Base-by-base conservation (phyloP, 2,329 filamentous ascomycete species). In the Verticillium nubilum region DNA sequence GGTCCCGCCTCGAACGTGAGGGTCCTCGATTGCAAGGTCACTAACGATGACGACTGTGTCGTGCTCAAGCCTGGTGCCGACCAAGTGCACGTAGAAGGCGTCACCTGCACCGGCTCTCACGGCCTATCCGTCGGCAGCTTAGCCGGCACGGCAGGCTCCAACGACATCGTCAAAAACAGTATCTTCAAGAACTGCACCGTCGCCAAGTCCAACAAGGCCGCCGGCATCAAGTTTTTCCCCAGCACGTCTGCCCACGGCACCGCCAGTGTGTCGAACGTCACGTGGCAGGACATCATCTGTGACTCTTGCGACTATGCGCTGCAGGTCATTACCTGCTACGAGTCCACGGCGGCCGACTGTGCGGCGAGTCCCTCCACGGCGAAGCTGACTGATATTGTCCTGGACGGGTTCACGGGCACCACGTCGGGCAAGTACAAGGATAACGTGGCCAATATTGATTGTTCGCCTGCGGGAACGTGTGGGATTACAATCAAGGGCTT, bases 61-160 rank as follows among this genome's bases (percentile, higher is more conserved):
- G 76, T 76, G 4, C 76, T 76, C 65, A 80, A 79, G 61, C 72
- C 73, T 0, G 74, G 75, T 10, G 67, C 71, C 1, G 68, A 72
- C 58, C 74, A 76, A 52, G 68, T 76, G 26, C 74, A 71, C 2
- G 74, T 80, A 5, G 66, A 70, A 17, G 69, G 68, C 4, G 70
- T 81, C 26, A 74, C 72, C 37, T 82, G 79, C 66, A 74, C 69
- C 3, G 77, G 78, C 17, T 77, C 75, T 9, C 79, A 80, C 54
- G 78, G 79, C 7, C 64, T 81, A 9, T 79, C 75, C 1, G 77
- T 81, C 5, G 79, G 79, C 4, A 78, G 74, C 2, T 67, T 81
- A 5, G 79, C 78, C 0, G 73, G 73, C 42, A 66, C 65, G 7
- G 66, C 66, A 6, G 62, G 63, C 4, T 58, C 54, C 50, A 67